phyloP scores from a whole-genome alignment of 768 basidiomycete species.

The Suillus paluster region DNA sequence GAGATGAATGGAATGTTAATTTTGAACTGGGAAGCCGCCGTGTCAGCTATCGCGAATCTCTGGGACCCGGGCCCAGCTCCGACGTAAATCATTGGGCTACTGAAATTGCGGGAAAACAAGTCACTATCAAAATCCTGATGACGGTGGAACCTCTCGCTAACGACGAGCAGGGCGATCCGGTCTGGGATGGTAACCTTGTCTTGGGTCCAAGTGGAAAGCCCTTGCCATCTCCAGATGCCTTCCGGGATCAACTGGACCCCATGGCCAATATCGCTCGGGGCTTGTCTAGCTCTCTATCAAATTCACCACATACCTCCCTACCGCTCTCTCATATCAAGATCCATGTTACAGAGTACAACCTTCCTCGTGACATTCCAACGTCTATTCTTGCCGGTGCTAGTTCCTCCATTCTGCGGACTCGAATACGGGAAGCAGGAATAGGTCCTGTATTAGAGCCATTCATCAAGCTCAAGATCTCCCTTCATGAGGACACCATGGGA shows the following conservation, averaged over 20 bases:
- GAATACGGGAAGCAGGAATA: constrained; percentile 62
- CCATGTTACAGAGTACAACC: constrained; percentile 49
- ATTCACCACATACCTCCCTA: constrained; percentile 78
- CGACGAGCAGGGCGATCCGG: constrained; percentile 63
- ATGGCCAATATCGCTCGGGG: constrained; percentile 66
- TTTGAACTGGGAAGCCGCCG: constrained; percentile 80
- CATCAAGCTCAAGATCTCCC: constrained; percentile 67
- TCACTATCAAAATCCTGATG: constrained; percentile 57
- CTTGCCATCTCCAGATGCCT: constrained; percentile 55
- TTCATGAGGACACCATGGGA: constrained; percentile 70
- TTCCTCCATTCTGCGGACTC: constrained; percentile 64
- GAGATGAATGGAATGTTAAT: constrained; percentile 76
- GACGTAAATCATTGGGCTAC: constrained; percentile 57
- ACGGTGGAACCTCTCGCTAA: constrained; percentile 56
- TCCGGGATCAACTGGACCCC: constrained; percentile 47
- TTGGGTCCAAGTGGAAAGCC: constrained; percentile 55
- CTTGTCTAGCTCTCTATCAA: constrained; percentile 70
- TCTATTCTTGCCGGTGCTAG: constrained; percentile 68
- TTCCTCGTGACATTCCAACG: constrained; percentile 48
- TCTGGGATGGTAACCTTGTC: constrained; percentile 82
- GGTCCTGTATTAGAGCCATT: constrained; percentile 84
- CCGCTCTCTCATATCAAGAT: constrained; percentile 69
- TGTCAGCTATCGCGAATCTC: constrained; percentile 80
- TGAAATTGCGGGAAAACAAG: constrained; percentile 61
- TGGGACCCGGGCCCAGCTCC: constrained; percentile 37